phyloP scores from a whole-genome alignment of 257 asterid genomes.

The Forsythia suspensa region DNA sequence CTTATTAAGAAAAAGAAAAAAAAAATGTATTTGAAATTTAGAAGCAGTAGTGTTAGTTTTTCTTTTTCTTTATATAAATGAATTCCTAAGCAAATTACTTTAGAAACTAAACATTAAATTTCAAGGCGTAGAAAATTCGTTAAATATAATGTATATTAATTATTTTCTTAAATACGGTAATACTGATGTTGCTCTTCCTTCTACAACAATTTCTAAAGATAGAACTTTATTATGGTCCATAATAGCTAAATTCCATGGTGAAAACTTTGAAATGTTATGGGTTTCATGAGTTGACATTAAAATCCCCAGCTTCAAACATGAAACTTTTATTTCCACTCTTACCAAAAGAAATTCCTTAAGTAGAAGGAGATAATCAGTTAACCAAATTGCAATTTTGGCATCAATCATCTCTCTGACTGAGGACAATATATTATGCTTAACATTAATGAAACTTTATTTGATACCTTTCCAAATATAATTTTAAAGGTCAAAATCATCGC shows the following conservation, averaged over 20 bases:
- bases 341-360: background rate
- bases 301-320: background rate
- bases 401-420: background rate
- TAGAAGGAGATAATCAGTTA: background rate
- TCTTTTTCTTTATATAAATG: background rate
- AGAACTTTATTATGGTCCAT: background rate
- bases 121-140: background rate
- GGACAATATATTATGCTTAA: background rate
- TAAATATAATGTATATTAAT: background rate
- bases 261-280: background rate
- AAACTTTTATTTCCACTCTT: background rate
- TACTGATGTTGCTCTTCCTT: background rate
- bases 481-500: background rate
- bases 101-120: background rate
- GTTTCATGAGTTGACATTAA: background rate
- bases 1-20: background rate
- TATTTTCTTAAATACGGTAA: background rate
- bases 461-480: background rate
- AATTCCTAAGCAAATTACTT: background rate
- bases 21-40: background rate
- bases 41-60: background rate
- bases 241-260: background rate
- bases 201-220: background rate
- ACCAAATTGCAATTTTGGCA: background rate
- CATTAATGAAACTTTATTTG: background rate